Evolutionary conservation across 2,329 filamentous ascomycete genomes (phyloP).

Genomic region (Paecilomyces sp.): DNA sequence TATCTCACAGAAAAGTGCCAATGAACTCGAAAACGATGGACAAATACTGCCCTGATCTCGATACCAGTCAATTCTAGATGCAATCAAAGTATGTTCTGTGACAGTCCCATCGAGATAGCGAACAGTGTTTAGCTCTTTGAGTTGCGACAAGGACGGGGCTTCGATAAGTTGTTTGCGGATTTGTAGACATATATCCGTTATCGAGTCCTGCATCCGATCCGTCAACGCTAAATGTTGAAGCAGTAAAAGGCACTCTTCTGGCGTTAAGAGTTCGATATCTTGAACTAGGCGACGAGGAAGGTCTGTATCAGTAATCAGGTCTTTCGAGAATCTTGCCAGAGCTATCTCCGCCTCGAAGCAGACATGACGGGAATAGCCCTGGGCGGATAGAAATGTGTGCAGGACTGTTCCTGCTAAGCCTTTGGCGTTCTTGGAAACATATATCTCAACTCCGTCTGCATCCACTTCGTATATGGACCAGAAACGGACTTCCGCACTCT

Average conservation of each 20-base stretch:
- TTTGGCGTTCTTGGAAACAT: slow-evolving; percentile 37
- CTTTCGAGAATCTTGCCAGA: slow-evolving; percentile 28
- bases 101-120: slow-evolving; percentile 36
- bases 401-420: slow-evolving; percentile 37
- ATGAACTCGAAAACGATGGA: slow-evolving; percentile 24
- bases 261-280: slow-evolving; percentile 37
- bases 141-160: slow-evolving; percentile 29
- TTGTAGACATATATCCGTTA: slow-evolving; percentile 22
- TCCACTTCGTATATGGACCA: slow-evolving; percentile 35
- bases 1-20: slow-evolving; percentile 33
- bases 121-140: slow-evolving; percentile 31
- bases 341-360: slow-evolving; percentile 34
- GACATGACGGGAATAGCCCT: slow-evolving; percentile 30
- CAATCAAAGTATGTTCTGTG: slow-evolving; percentile 26
- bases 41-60: slow-evolving; percentile 28
- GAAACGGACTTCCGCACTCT: slow-evolving; percentile 28
- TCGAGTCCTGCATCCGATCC: slow-evolving; percentile 19
- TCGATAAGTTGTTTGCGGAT: slow-evolving; percentile 30
- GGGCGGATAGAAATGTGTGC: slow-evolving; percentile 40
- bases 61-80: slow-evolving; percentile 37
- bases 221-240: slow-evolving; percentile 30
- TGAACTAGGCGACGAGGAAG: slow-evolving; percentile 33
- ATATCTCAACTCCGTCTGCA: slow-evolving; percentile 29
- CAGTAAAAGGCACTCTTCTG: slow-evolving; percentile 33
- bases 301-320: slow-evolving; percentile 18